Evolutionary conservation across 192 early-diverging fungal genomes (phyloP), one percentile per base, ranked within the genome.

Genomic region (Diversispora eburnea): DNA sequence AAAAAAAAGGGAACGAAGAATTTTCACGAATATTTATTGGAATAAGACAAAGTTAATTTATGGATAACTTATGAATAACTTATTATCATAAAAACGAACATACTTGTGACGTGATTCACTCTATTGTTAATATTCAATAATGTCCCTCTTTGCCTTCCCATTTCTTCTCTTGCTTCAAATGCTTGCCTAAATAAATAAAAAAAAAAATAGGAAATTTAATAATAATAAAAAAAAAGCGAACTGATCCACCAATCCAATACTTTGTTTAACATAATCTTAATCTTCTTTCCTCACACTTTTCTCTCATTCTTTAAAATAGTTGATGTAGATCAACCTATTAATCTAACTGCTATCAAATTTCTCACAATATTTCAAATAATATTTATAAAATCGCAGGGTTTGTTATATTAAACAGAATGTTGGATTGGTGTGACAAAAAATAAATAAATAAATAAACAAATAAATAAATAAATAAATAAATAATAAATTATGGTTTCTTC

Each of bases 141-240:
- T 41, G 81, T 85, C 2, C 76, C 64, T 19, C 90, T 79, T 75
- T 94, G 91, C 42, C 85, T 74, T 42, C 84, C 83, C 54, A 94
- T 75, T 49, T 85, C 89, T 45, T 87, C 88, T 19, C 89, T 80
- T 15, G 90, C 87, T 57, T 80, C 84, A 78, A 88, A 91, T 39
- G 92, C 92, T 87, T 92, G 91, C 55, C 91, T 92, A 79, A 4
- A 56, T 33, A 33, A 33, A 33, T 1, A 1, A 2, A 33, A 33
- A 33, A 1, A 33, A 33, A 33, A 33, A 33, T 33, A 33, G 2
- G 0, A 33, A 33, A 33, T 33, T 33, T 33, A 33, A 33, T 33
- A 33, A 33, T 33, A 33, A 33, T 33, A 33, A 33, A 33, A 33
- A 33, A 33, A 33, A 33, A 2, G 25, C 25, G 25, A 33, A 33